Base-by-base conservation (phyloP, 352 stramenopile genomes). In the Phytophthora lateralis region DNA sequence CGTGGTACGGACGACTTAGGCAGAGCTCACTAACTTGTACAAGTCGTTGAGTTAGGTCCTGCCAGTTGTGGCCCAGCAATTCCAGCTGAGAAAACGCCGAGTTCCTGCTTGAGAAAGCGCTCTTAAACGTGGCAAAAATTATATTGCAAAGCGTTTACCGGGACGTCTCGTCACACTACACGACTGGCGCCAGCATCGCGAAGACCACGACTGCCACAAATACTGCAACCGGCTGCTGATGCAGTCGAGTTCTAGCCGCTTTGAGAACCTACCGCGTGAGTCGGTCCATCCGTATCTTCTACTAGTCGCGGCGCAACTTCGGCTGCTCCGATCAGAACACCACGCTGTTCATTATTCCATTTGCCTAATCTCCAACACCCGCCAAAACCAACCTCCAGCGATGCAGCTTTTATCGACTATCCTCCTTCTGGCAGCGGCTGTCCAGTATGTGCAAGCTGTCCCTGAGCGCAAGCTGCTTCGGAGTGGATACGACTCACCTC, bases 401-500 rank as follows among this genome's bases (percentile, higher is more conserved):
- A 53, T 53, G 46, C 17, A 53, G 29, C 17, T 53, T 21, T 11
- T 53, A 7, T 42, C 46, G 14, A 43, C 24, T 18, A 20, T 30
- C 46, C 15, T 20, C 29, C 27, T 53, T 15, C 30, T 53, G 8
- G 46, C 46, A 29, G 27, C 37, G 14, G 45, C 8, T 42, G 9
- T 17, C 15, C 46, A 43, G 29, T 41, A 30, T 34, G 32, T 17
- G 29, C 24, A 32, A 21, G 20, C 44, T 30, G 17, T 7, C 12
- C 27, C 46, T 21, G 30, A 44, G 27, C 32, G 47, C 47, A 55
- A 53, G 30, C 46, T 43, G 15, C 46, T 53, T 30, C 27, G 46
- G 2, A 20, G 30, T 6, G 46, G 29, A 9, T 30, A 21, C 26
- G 24, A 20, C 17, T 50, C 38, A 6, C 15, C n/a, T 1, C 15